Percentiles rank a stretch among this genome's conserved stretches.
Evolutionary conservation across 2,329 filamentous ascomycete species (phyloP).

Genomic region (Botrytis squamosa): DNA sequence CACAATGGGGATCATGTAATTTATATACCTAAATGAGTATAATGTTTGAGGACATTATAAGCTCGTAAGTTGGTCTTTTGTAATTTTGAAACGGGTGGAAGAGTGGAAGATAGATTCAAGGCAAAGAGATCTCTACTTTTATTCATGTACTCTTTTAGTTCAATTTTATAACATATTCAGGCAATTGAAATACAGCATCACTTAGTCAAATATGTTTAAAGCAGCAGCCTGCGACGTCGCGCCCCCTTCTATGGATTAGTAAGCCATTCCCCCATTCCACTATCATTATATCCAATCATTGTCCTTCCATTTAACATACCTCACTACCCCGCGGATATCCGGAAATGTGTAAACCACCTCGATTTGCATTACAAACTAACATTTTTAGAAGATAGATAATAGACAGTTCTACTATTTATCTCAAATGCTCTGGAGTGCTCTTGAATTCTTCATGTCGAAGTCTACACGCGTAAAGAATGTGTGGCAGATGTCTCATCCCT

Average conservation of each 20-base stretch:
- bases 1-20: rapidly evolving
- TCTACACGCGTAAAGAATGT: background rate
- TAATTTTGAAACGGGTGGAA: background rate
- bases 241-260: background rate
- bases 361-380: background rate
- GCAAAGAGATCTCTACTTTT: rapidly evolving
- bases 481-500: background rate
- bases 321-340: background rate
- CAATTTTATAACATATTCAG: background rate
- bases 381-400: background rate
- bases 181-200: background rate
- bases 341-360: conserved; percentile 3
- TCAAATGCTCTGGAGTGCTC: background rate
- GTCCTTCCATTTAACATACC: background rate
- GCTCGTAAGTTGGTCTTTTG: background rate
- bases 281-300: background rate
- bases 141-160: background rate
- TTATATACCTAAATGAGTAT: background rate
- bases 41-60: background rate
- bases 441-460: background rate
- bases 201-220: background rate
- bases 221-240: background rate
- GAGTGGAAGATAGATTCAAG: background rate
- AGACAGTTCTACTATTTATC: background rate
- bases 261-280: background rate